Conservation (phyloP, 176 grass and related monocot species). For the Ampelocalamus luodianensis region DNA sequence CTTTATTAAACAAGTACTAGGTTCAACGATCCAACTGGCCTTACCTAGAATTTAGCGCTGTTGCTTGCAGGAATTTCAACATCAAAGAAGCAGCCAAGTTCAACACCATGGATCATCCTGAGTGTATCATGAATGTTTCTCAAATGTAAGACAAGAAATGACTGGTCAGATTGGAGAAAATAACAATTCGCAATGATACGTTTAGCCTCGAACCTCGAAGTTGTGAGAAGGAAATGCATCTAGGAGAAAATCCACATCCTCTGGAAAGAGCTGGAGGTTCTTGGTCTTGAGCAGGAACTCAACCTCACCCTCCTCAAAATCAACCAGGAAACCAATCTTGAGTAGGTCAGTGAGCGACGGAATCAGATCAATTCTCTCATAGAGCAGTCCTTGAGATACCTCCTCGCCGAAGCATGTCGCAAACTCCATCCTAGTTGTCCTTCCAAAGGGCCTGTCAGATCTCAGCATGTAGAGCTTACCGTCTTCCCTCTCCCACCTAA, state of each 20-base stretch:
- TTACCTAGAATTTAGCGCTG: background rate
- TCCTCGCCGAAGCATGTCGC: conserved; percentile 39
- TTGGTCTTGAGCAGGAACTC: conserved; percentile 51
- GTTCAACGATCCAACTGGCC: background rate
- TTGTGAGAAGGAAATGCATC: conserved; percentile 20
- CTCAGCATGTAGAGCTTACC: conserved; percentile 42
- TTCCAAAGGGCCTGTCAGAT: background rate
- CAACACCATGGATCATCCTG: background rate
- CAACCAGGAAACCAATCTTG: conserved; percentile 31
- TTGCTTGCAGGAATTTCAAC: background rate
- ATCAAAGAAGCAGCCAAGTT: background rate
- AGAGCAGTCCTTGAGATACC: conserved; percentile 31
- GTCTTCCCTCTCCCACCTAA: conserved; percentile 41
- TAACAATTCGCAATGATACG: background rate
- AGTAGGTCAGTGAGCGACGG: conserved; percentile 20
- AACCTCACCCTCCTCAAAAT: conserved; percentile 45
- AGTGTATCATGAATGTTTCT: background rate
- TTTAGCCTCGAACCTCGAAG: background rate
- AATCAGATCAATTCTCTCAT: conserved; percentile 42
- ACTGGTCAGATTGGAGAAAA: background rate
- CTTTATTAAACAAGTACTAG: too few species aligned
- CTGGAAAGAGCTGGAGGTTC: conserved; percentile 45
- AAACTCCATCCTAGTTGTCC: conserved; percentile 44
- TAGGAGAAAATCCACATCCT: conserved; percentile 44
- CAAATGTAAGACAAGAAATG: background rate